Conservation (phyloP, 2,329 filamentous ascomycete species). For the Botrytis porri region DNA sequence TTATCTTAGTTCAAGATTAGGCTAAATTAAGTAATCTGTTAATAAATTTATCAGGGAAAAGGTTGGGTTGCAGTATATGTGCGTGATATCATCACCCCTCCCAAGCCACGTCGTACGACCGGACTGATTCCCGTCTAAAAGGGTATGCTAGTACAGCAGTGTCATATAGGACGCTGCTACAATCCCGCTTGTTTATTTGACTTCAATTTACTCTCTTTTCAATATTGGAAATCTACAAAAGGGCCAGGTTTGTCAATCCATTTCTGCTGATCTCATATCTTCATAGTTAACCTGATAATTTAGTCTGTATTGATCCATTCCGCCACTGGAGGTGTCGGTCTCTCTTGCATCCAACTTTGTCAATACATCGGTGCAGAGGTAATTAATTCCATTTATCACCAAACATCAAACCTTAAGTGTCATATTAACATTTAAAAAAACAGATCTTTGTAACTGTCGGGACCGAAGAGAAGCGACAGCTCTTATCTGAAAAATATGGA, state of each 20-base stretch:
- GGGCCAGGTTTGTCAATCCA: slow-evolving; percentile 22
- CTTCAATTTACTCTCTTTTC: slow-evolving; percentile 22
- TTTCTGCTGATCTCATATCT: too few relatives aligned
- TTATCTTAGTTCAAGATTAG: too few relatives aligned
- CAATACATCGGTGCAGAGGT: slow-evolving; percentile 20
- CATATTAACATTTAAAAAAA: neutral
- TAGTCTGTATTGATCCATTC: slow-evolving; percentile 37
- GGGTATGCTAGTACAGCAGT: too few relatives aligned
- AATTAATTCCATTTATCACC: neutral
- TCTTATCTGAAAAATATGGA: slow-evolving; percentile 2
- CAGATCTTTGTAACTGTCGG: slow-evolving; percentile 40
- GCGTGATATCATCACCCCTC: too few relatives aligned
- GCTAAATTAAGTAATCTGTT: too few relatives aligned
- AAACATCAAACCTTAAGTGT: too few relatives aligned
- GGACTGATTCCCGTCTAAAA: too few relatives aligned
- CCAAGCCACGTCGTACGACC: too few relatives aligned
- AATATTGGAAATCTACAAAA: slow-evolving; percentile 24
- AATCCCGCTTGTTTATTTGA: slow-evolving; percentile 39
- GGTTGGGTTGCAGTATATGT: too few relatives aligned
- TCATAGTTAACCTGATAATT: too few relatives aligned
- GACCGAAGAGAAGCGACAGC: neutral
- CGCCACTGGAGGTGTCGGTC: slow-evolving; percentile 37
- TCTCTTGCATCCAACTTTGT: slow-evolving; percentile 36
- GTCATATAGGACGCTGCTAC: slow-evolving; percentile 39
- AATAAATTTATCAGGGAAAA: too few relatives aligned